Base-by-base conservation (phyloP, 768 basidiomycete species). In the Hygrocybe coccinea region DNA sequence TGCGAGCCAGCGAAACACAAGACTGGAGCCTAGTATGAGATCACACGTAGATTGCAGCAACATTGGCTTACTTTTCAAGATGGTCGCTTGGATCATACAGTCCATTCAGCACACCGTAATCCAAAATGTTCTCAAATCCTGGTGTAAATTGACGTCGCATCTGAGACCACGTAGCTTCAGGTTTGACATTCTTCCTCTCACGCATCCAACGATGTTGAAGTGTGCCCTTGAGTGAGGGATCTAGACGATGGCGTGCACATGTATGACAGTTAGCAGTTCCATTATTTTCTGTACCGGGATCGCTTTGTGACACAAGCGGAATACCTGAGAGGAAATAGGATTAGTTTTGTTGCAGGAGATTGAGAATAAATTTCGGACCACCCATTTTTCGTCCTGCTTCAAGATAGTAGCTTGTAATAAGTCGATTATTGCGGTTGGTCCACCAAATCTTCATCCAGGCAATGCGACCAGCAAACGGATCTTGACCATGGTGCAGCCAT, bases 221-320 rank as follows among this genome's bases (percentile, higher is more conserved):
- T 0, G 69, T 74, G 0, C 65, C 73, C 0, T 6, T 5, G 0
- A 81, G 65, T 0, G 55, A 36, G 0, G 77, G 72, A 56, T 82
- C 78, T 7, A 73, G 68, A 0, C 37, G 34, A 6, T 79, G 78
- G 0, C 73, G 69, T 0, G 76, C 59, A 0, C 59, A 35, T 0
- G 79, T 78, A 0, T 79, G 76, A 0, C 62, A 63, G 61, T 80
- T 80, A 1, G 78, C 80, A 21, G 79, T 65, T 0, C 72, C 67
- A 57, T 70, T 67, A 53, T 80, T 81, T 52, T 79, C 76, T 0
- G 62, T 51, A 0, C 77, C 77, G 1, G 64, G 71, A 59, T 80
- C 76, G 52, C 74, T 77, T 55, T 76, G 76, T 0, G 76, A 76
- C 0, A 75, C 55, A 0, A 79, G 55, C 0, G 77, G 73, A 9